These are phyloP conservation scores for Stachybotrys chartarum DNA, from an alignment of 2,329 filamentous ascomycete genomes.

Conservation along the genomic window DNA sequence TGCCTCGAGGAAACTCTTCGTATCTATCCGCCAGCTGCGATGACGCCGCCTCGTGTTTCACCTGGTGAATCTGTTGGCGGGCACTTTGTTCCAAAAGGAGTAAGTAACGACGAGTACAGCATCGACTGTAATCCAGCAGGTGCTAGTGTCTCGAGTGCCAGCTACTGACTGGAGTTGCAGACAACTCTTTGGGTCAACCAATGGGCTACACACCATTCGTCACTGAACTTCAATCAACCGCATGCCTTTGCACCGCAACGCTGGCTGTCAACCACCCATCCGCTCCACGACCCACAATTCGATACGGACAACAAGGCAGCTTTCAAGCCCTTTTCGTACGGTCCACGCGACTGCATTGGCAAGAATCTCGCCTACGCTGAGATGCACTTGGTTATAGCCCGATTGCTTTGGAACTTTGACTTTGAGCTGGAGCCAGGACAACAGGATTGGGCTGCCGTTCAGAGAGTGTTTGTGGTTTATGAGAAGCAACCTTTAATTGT, in stretches of 20 bases:
- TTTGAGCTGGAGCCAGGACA: too few relatives aligned
- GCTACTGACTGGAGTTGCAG: constrained; percentile 2
- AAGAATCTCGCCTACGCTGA: constrained; percentile 21
- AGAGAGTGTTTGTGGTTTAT: too few relatives aligned
- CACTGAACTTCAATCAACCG: constrained; percentile 22
- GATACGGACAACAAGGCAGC: constrained; percentile 13
- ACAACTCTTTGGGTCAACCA: constrained; percentile 25
- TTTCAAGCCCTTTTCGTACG: constrained; percentile 20
- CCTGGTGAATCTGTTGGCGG: background rate
- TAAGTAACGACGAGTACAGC: too few relatives aligned
- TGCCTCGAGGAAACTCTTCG: constrained; percentile 36
- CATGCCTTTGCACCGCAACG: constrained; percentile 29
- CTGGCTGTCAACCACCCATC: too few relatives aligned
- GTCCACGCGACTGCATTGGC: constrained; percentile 23
- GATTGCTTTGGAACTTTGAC: too few relatives aligned
- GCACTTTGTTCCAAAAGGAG: background rate
- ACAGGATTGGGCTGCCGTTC: too few relatives aligned
- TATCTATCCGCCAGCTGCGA: constrained; percentile 8
- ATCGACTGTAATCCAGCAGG: background rate
- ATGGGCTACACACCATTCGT: constrained; percentile 24
- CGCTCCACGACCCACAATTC: constrained; percentile 12
- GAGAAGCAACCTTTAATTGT: too few relatives aligned
- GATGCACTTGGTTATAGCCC: too few relatives aligned
- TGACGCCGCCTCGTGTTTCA: background rate
- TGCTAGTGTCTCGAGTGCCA: constrained; percentile 11